Conservation (phyloP, 768 basidiomycete species). For the Asterophora parasitica region DNA sequence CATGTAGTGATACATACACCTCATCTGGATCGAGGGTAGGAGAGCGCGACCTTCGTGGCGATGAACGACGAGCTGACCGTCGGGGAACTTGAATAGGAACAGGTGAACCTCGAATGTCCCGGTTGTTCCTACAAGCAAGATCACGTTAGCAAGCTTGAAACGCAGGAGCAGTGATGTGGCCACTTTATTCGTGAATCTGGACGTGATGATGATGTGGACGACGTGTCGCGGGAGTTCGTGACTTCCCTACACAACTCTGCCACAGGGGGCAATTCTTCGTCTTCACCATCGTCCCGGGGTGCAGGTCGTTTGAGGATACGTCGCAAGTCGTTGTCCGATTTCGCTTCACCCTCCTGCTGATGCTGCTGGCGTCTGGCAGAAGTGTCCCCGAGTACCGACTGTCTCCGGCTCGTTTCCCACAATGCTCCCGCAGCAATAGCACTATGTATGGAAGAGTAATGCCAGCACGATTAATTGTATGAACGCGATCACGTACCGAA, state of each 20-base stretch:
- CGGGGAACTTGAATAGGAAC: slow-evolving; percentile 15
- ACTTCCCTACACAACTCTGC: slow-evolving; percentile 1
- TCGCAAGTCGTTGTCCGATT: not conserved
- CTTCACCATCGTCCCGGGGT: not conserved
- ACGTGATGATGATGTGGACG: slow-evolving; percentile 5
- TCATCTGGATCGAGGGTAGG: slow-evolving; percentile 51
- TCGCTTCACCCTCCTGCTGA: not conserved
- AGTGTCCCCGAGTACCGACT: not conserved
- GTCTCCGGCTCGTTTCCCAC: slow-evolving; percentile 4
- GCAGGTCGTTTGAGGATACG: slow-evolving; percentile 6
- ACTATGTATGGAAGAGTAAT: not conserved
- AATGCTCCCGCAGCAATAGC: not conserved
- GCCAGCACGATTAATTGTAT: not conserved
- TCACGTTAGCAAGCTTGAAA: not conserved
- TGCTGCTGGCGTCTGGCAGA: not conserved
- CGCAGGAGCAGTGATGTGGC: not conserved
- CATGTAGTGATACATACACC: slow-evolving; percentile 40
- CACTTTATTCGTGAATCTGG: slow-evolving; percentile 9
- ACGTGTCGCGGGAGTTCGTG: slow-evolving; percentile 1
- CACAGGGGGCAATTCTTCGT: slow-evolving; percentile 8
- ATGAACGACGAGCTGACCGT: slow-evolving; percentile 31
- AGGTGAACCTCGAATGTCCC: not conserved
- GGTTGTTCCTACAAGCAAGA: not conserved
- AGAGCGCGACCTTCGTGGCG: slow-evolving; percentile 17
- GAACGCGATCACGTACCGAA: slow-evolving; percentile 3